Evolutionary conservation across 148 eudicot species (phyloP), one percentile per base, ranked within the genome.

Genomic region (Rhododendron griersonianum): DNA sequence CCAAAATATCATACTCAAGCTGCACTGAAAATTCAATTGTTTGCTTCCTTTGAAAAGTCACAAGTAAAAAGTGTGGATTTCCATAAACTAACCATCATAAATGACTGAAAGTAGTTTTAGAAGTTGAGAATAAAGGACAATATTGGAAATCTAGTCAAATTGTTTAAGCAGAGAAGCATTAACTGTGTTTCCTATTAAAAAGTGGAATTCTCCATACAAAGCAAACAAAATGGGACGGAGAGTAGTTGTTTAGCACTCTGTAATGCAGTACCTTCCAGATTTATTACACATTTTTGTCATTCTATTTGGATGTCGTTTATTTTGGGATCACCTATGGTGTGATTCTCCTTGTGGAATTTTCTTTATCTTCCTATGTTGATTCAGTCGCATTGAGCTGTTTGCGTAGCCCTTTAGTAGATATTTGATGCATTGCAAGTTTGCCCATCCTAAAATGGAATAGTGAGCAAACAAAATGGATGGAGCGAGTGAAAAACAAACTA

Each of bases 1-100:
- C 99, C 86, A 97, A 86, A 83, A 95, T 89, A 93, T 97, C 99
- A 87, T 97, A 97, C 90, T 97, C 98, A 81, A 97, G 90, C 99
- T 97, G 95, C 83, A 77, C 5, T 28, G 6, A 30, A 77, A 77
- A 75, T 77, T 74, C 41, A 5, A 41, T 5, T 23, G 3, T 63
- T 63, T 61, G n/a, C 37, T 28, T 28, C 11, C 74, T 67, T 67
- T 14, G 35, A 67, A 67, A 63, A 14, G 15, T 51, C 55, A 51
- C 14, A 51, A 51, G 18, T 51, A 23, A 21, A 63, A 63, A 21
- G 69, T 63, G 25, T 63, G 11, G 2, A 63, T 63, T 63, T 63
- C 25, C 69, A 63, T 63, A 21, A 63, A 63, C 69, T 16, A 16
- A 57, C 23, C 23, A 6, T 63, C 69, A 63, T 23, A 23, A 7